A percentile compares a stretch with the other conserved stretches of the same genome.
These are phyloP conservation scores for Fusarium musae DNA, from an alignment of 2,329 filamentous ascomycete species.

Conservation along the genomic window DNA sequence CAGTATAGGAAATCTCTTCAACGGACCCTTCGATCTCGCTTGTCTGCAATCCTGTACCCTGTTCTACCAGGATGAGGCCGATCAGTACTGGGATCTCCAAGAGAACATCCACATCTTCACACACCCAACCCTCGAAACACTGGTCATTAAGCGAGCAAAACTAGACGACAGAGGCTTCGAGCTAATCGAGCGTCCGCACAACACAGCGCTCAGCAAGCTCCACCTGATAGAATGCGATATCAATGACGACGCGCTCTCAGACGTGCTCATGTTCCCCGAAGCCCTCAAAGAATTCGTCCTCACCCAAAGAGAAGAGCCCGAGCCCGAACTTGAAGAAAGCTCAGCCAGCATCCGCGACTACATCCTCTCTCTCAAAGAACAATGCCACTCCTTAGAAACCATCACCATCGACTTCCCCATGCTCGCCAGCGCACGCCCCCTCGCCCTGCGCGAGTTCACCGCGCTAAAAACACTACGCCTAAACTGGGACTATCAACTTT, in stretches of 20 bases:
- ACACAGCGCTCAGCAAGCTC: conserved; percentile 56
- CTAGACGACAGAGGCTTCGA: conserved; percentile 61
- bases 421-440: conserved; percentile 52
- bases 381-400: conserved; percentile 55
- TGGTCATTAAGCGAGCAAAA: conserved; percentile 57
- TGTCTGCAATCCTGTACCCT: conserved; percentile 59
- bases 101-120: conserved; percentile 64
- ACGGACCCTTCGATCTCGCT: conserved; percentile 62
- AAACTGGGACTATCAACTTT: conserved; percentile 61
- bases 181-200: conserved; percentile 58
- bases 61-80: conserved; percentile 58
- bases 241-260: conserved; percentile 54
- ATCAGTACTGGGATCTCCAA: conserved; percentile 61
- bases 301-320: conserved; percentile 54
- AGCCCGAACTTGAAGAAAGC: conserved; percentile 58
- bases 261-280: conserved; percentile 56
- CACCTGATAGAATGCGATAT: conserved; percentile 63
- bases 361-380: conserved; percentile 56
- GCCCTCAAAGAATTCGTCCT: conserved; percentile 59
- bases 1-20: conserved; percentile 61
- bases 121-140: conserved; percentile 59
- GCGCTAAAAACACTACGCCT: conserved; percentile 54
- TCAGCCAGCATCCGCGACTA: conserved; percentile 60
- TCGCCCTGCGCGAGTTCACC: conserved; percentile 58
- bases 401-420: conserved; percentile 59